These are phyloP conservation scores for Colletotrichum chlorophyti DNA, from an alignment of 2,329 filamentous ascomycete species.

Conservation along the genomic window DNA sequence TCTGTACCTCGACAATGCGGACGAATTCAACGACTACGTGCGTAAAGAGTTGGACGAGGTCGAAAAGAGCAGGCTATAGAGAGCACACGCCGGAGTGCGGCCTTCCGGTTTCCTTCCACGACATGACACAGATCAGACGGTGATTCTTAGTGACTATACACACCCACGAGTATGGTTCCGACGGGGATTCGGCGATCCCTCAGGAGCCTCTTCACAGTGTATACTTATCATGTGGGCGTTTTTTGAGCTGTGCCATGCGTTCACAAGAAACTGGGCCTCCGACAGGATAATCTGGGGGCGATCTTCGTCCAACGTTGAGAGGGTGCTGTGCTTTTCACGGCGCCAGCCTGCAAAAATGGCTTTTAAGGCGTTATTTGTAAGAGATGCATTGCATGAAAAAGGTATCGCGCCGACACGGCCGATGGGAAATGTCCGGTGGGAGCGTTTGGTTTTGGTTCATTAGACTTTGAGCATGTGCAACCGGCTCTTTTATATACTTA, in stretches of 20 bases:
- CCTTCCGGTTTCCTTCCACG: too few species aligned
- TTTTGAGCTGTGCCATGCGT: too few species aligned
- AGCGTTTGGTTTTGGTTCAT: slow-evolving; percentile 23
- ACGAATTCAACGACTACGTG: slow-evolving; percentile 62
- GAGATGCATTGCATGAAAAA: slow-evolving; percentile 21
- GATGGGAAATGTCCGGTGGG: slow-evolving; percentile 25
- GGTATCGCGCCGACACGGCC: slow-evolving; percentile 22
- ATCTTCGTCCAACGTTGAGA: too few species aligned
- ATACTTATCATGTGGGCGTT: too few species aligned
- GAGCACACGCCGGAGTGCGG: too few species aligned
- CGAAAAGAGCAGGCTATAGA: slow-evolving; percentile 16
- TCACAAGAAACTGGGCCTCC: too few species aligned
- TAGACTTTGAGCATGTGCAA: slow-evolving; percentile 14
- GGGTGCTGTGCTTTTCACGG: not conserved
- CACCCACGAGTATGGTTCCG: too few species aligned
- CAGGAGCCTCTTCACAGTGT: too few species aligned
- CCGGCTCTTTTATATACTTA: slow-evolving; percentile 7
- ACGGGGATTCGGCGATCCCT: too few species aligned
- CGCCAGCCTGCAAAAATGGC: not conserved
- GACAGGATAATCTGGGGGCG: too few species aligned
- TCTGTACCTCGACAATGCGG: slow-evolving; percentile 65
- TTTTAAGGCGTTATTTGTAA: slow-evolving; percentile 4
- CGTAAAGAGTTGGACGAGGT: slow-evolving; percentile 61
- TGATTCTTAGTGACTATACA: too few species aligned
- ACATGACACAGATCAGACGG: too few species aligned